These are phyloP conservation scores for Fusarium pseudograminearum DNA, from an alignment of 2,329 filamentous ascomycete species.

Conservation along the genomic window DNA sequence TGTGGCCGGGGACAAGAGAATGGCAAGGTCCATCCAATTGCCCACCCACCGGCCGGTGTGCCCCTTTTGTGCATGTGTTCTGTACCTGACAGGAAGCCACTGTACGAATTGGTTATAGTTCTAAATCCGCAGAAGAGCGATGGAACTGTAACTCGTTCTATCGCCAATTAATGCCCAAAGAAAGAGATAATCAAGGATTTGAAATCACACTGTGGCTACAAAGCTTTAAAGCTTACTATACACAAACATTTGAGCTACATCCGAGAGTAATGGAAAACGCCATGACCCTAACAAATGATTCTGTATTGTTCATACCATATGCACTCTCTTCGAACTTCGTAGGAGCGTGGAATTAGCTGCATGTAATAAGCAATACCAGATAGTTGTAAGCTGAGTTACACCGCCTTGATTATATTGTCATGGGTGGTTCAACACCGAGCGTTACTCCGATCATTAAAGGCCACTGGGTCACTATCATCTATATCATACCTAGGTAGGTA, in stretches of 20 bases:
- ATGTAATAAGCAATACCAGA: not conserved
- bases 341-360: not conserved
- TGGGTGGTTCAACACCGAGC: not conserved
- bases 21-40: slow-evolving; percentile 15
- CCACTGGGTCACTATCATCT: not conserved
- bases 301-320: not conserved
- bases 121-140: not conserved
- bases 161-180: not conserved
- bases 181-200: not conserved
- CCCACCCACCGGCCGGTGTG: slow-evolving; percentile 3
- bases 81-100: slow-evolving; percentile 23
- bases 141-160: not conserved
- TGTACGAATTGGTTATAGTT: slow-evolving; percentile 2
- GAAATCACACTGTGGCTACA: not conserved
- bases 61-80: slow-evolving; percentile 30
- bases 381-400: not conserved
- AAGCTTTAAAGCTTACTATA: not conserved
- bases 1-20: slow-evolving; percentile 15
- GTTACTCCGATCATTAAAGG: not conserved
- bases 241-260: not conserved
- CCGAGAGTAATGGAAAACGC: not conserved
- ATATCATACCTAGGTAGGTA: not conserved
- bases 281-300: not conserved
- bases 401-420: not conserved
- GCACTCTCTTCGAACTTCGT: not conserved